These are phyloP conservation scores for Amanita jacksonii DNA, from an alignment of 768 basidiomycete species.

Conservation along the genomic window DNA sequence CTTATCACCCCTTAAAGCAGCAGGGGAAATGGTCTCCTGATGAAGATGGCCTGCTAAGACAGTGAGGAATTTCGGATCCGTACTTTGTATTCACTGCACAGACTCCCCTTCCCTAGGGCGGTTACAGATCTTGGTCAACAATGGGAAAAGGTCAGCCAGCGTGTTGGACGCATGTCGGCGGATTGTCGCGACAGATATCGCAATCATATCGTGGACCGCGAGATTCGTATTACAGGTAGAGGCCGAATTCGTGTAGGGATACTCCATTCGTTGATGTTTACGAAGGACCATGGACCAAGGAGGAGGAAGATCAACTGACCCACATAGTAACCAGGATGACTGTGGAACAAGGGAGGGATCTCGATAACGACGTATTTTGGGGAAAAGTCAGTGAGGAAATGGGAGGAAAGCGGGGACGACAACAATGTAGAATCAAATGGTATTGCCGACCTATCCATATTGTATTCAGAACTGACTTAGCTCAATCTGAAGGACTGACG, in stretches of 20 bases:
- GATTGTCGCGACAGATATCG: slow-evolving; percentile 84
- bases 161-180: slow-evolving; percentile 65
- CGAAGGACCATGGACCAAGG: slow-evolving; percentile 69
- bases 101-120: slow-evolving; percentile 35
- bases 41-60: slow-evolving; percentile 55
- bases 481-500: slow-evolving; percentile 54
- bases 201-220: slow-evolving; percentile 67
- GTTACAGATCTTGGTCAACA: slow-evolving; percentile 61
- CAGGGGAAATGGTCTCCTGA: slow-evolving; percentile 62
- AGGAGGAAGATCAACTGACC: slow-evolving; percentile 69
- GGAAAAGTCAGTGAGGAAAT: slow-evolving; percentile 65
- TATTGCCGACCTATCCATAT: slow-evolving; percentile 18
- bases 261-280: no score
- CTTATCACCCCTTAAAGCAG: slow-evolving; percentile 56
- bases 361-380: slow-evolving; percentile 82
- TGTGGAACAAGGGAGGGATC: slow-evolving; percentile 56
- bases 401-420: slow-evolving; percentile 66
- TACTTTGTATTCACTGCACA: slow-evolving; percentile 2
- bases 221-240: slow-evolving; percentile 52
- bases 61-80: slow-evolving; percentile 32
- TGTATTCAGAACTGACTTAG: background rate
- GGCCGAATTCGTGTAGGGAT: no score
- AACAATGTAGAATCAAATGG: slow-evolving; percentile 89
- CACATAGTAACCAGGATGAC: slow-evolving; percentile 71
- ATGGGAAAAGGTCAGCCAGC: slow-evolving; percentile 69